Evolutionary conservation across 306 rosid genomes (phyloP), one percentile per base, ranked within the genome.

Genomic region (Senna tora): DNA sequence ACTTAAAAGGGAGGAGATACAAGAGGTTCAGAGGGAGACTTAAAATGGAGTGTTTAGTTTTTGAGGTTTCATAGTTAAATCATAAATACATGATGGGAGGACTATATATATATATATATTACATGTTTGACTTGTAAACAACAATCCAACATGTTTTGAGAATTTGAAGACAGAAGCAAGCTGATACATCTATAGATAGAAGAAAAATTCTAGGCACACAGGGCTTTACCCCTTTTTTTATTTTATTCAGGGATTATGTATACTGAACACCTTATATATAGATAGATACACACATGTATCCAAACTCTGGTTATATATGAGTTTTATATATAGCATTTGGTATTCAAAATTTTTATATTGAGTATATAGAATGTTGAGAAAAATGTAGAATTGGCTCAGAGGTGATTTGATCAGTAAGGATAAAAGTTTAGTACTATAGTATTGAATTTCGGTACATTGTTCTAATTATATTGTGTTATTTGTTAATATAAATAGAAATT

Each of bases 1-100:
- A 21, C 78, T 75, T 45, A 52, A 57, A 52, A 34, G 16, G 38
- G n/a, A n/a, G 72, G 81, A 82, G 83, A 74, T 82, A n/a, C 21
- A 71, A 22, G 54, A 67, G 59, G 75, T 52, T 25, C 75, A 52
- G 69, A 75, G 58, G 4, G n/a, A 70, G 76, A 21, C 78, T 75
- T 45, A 52, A 57, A 52, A 34, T 21, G 38, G n/a, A n/a, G 46
- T 49, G 13, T 55, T 36, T 2, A 65, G 33, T 22, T 49, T 12
- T 2, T 43, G 46, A 46, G 19, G 50, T 1, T 32, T 76, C 72
- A 13, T 62, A 34, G 72, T 43, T 61, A 56, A 58, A 57, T 72
- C 64, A 16, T 50, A 49, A n/a, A 49, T 36, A 9, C 52, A 58
- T 21, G 41, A 53, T 17, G 28, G 41, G 54, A 38, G 47, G 61